Base-by-base conservation (phyloP, 495 filamentous ascomycete species). In the Xylaria castorea region DNA sequence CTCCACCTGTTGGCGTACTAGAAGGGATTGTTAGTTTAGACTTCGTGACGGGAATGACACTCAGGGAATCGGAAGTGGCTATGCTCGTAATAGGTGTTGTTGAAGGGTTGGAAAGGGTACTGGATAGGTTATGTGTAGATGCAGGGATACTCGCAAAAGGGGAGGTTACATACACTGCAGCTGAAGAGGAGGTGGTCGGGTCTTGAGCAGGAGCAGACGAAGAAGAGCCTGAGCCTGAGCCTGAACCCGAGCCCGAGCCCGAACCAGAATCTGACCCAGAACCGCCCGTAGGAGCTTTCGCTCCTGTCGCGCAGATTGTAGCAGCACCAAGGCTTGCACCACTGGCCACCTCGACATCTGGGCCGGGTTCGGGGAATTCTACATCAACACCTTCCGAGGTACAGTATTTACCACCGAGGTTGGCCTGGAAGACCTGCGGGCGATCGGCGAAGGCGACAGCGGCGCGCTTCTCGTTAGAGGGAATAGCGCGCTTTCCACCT, bases 351-450 rank as follows among this genome's bases (percentile, higher is more conserved):
- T 83, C 81, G 46, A 94, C 85, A 67, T 91, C 86, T 8, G 85
- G 82, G 63, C 94, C 94, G 9, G 93, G 92, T 73, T 94, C 81
- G n/a, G 92, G 92, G 81, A 90, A 96, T 18, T 87, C 80, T 40
- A 91, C 86, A 60, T 93, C 88, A 64, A 77, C 57, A 4, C 76
- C 79, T 69, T 91, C 88, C 55, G 75, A 73, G 44, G 90, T 92
- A 22, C 71, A 78, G 77, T 85, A 91, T 70, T 83, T 77, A 77
- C 83, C 84, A 68, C 77, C 82, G 40, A 92, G 68, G 77, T 92
- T 91, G 53, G 90, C 90, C 53, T 87, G 75, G 76, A 90, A 90
- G 65, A 92, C 79, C 53, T 83, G 68, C 9, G 91, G 91, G 20
- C 90, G 86, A 38, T 77, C 58, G 25, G 79, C 79, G 74, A 91